A percentile compares a stretch with the other conserved stretches of the same genome.
phyloP scores from a whole-genome alignment of 768 basidiomycete species.

The Mycena amicta region DNA sequence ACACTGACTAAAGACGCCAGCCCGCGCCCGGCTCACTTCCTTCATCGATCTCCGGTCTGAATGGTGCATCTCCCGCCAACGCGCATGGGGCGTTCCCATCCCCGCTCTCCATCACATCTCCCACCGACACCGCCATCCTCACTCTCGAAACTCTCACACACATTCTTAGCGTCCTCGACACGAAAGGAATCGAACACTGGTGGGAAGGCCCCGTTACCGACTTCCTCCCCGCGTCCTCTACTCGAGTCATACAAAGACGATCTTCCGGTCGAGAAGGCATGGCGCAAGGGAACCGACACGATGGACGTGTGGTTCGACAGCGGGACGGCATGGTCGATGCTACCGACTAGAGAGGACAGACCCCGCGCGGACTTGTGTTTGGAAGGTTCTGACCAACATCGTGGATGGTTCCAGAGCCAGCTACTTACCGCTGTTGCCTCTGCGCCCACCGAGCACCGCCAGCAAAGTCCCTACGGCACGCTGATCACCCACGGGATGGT shows the following conservation, averaged over 20 bases:
- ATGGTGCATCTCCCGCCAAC: slow-evolving; percentile 98
- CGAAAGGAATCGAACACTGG: slow-evolving; percentile 83
- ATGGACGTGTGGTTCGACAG: slow-evolving; percentile 99
- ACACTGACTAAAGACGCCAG: slow-evolving; percentile 40
- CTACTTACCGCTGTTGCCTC: slow-evolving; percentile 79
- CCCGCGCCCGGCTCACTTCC: slow-evolving; percentile 83
- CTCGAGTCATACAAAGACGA: slow-evolving; percentile 38
- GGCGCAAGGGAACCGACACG: slow-evolving; percentile 87
- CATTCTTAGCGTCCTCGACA: slow-evolving; percentile 73
- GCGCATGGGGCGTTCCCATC: slow-evolving; percentile 97
- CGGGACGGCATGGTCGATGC: slow-evolving; percentile 90
- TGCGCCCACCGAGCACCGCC: slow-evolving; percentile 30
- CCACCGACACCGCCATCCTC: slow-evolving; percentile 66
- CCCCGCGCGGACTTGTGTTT: slow-evolving; percentile 80
- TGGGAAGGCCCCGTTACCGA: slow-evolving; percentile 86
- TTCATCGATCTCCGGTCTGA: slow-evolving; percentile 89
- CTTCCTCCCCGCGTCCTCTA: slow-evolving; percentile 71
- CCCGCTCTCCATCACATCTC: slow-evolving; percentile 76
- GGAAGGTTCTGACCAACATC: slow-evolving; percentile 96
- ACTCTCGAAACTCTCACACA: slow-evolving; percentile 66
- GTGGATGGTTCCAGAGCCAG: slow-evolving; percentile 98
- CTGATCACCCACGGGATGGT: slow-evolving; percentile 98
- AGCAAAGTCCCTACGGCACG: slow-evolving; percentile 64
- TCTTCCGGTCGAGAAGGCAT: slow-evolving; percentile 43
- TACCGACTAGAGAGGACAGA: slow-evolving; percentile 44